A percentile compares a stretch with the other conserved stretches of the same genome.
Conservation (phyloP, 805 yeast species). For the Metschnikowia proteae region DNA sequence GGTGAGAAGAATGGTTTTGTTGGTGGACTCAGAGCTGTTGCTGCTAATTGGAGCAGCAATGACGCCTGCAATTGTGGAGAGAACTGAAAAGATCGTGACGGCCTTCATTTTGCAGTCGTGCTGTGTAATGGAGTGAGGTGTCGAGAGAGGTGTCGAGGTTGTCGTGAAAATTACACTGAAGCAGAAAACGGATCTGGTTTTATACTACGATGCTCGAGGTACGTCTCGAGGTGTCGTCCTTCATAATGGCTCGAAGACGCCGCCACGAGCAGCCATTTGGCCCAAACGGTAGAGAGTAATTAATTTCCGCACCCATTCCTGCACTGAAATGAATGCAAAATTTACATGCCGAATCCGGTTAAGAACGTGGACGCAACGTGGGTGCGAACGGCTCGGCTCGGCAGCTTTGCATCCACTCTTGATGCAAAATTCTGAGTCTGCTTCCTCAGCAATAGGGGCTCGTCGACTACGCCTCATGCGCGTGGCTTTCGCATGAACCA, state of each 20-base stretch:
- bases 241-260: neutral
- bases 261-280: neutral
- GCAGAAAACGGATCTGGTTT: neutral
- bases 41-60: conserved; percentile 22
- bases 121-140: neutral
- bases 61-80: conserved; percentile 18
- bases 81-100: neutral
- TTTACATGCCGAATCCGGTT: neutral
- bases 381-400: neutral
- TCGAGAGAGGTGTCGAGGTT: neutral
- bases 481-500: too few species aligned
- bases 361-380: conserved; percentile 5
- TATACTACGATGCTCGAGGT: neutral
- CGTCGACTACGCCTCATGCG: too few species aligned
- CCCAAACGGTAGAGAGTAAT: neutral
- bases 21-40: conserved; percentile 17
- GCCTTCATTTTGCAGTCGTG: neutral
- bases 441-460: neutral
- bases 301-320: conserved; percentile 4
- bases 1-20: conserved; percentile 45
- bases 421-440: neutral
- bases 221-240: neutral
- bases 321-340: neutral
- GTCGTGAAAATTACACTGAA: too few species aligned
- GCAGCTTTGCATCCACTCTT: neutral